Base-by-base conservation (phyloP, 2,329 filamentous ascomycete genomes). In the Falciphora oryzae region DNA sequence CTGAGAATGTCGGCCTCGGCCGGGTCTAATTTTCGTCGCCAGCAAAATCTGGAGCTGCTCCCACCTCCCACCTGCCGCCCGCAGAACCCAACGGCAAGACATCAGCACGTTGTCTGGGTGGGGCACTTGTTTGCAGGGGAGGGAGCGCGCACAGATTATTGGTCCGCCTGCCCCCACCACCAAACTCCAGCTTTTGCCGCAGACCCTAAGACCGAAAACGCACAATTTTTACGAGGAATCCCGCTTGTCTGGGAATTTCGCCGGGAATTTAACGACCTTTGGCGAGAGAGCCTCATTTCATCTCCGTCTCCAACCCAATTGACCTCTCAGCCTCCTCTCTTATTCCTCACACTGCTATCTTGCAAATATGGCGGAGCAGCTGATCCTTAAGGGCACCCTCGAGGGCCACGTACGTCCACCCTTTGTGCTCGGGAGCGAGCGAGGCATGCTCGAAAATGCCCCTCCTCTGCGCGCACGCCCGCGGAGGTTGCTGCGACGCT, bases 311-410 rank as follows among this genome's bases (percentile, higher is more conserved):
- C 62, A 58, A 58, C 31, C 25, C 32, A 58, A 58, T 63, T 58
- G 57, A 58, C 57, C 53, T 56, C 62, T 63, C 62, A 31, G 44
- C 57, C 31, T 35, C 56, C n/a, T 63, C 62, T 59, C 28, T 28
- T 57, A 31, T 59, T 53, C 70, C 69, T 74, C 76, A 78, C 76
- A 68, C 70, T 70, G 69, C 69, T 71, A 69, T 65, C 74, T 76
- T 58, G 56, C 62, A 77, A 81, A 76, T 76, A 95, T 95, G 91
- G 89, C 90, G 86, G 91, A 95, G 87, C 90, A 94, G 87, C 86
- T 95, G 81, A 92, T 96, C 85, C 90, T 95, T 83, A 93, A 94
- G 86, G 92, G 92, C 81, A 95, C 91, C 86, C 91, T 96, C 81
- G 92, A 95, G 90, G 94, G 94, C 89, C 94, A 98, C 89, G 85